Evolutionary conservation across 108 stramenopile species (phyloP), one percentile per base, ranked within the genome.

Genomic region (Cyclotella sp.): DNA sequence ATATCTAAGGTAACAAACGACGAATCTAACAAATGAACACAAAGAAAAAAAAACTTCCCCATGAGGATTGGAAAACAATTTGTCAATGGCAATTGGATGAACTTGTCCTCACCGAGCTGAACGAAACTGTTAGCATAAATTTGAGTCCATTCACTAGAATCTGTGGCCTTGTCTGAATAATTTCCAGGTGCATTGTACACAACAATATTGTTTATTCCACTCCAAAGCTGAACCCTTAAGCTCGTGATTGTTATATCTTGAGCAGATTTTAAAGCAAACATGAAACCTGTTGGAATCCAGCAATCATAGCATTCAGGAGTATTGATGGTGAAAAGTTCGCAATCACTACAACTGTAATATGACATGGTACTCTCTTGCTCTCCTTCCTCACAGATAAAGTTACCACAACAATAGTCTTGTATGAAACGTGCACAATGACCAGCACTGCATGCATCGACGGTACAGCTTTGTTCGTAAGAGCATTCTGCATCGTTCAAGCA

Each of bases 1-100:
- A 57, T 57, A 26, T 57, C 22, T 24, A 57, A 57, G 24, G 55
- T 57, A 24, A 57, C 55, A 57, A 12, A 22, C 19, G 55, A 57
- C 12, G 3, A 1, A 57, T 57, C 55, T 57, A 22, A 24, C 3
- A 57, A 19, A n/a, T n/a, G 24, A 57, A 26, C n/a, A 24, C 12
- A 21, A 19, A 57, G 24, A 12, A 26, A 22, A 26, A 57, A 0
- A 57, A 57, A 12, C 3, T 24, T 22, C 22, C 3, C 12, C 4
- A 26, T 57, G 55, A 57, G 55, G 3, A 26, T 3, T 12, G 4
- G 24, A 4, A 22, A n/a, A 57, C 24, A 22, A 12, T 19, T 24
- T 24, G 24, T 26, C 12, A 1, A 57, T 22, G 3, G 24, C 1
- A 24, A 26, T 24, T 24, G 12, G 8, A 26, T 12, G 24, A 24